Base-by-base conservation (phyloP, 768 basidiomycete genomes). In the Hortiboletus flavorubellus region DNA sequence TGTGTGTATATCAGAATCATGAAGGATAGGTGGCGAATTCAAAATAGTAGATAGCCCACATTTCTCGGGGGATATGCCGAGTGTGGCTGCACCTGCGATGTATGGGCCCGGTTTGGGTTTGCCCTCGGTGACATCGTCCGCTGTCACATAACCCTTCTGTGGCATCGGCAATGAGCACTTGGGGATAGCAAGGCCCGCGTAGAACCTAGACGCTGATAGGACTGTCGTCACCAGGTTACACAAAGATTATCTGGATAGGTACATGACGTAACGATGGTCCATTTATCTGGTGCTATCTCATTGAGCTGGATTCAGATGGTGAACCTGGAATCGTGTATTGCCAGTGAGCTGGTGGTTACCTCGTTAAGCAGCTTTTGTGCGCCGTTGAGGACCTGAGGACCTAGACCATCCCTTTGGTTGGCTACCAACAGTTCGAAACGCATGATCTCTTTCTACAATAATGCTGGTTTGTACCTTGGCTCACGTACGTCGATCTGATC, bases 21-120 rank as follows among this genome's bases (percentile, higher is more conserved):
- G 29, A 38, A 37, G 23, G 12, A 10, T 42, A 10, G 15, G 15
- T 11, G 5, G 34, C 21, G 14, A 35, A 48, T 41, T 12, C 11
- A 35, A 34, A 23, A 23, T 31, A 18, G 11, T 16, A 15, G 26
- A 38, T 26, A 16, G 63, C 81, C 53, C 46, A 84, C 88, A 92
- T 46, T 81, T 81, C 21, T 68, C 70, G 2, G 85, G 75, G 46
- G 84, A 74, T 23, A 80, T 77, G n/a, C 73, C 75, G 54, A 86
- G 81, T 7, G 37, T 47, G 15, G 39, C 48, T 38, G 92, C 91
- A 11, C 93, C 93, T 1, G 83, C 81, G 14, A 93, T 73, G 71
- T 95, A 97, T 21, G 94, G 94, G 35, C 82, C 91, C 1, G 93
- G 92, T 64, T 86, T 79, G n/a, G 93, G 93, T 73, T 95, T 95